These are phyloP conservation scores for Lactarius hengduanensis DNA, from an alignment of 768 basidiomycete species.

Conservation along the genomic window DNA sequence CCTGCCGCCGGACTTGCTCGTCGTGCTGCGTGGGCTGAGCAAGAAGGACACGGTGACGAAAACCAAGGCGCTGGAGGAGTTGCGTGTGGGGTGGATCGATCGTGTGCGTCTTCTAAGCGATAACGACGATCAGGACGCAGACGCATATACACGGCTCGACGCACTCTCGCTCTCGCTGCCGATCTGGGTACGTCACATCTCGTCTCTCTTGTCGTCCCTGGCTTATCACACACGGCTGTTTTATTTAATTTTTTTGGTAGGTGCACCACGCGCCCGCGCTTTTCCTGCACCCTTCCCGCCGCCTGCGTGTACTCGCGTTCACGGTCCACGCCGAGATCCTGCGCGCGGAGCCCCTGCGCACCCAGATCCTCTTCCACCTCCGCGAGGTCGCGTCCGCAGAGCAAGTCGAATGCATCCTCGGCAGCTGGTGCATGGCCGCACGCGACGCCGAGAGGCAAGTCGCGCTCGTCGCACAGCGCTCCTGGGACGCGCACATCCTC, in stretches of 20 bases:
- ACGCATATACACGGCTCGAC: conserved; percentile 41
- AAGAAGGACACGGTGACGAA: conserved; percentile 93
- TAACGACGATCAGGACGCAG: conserved; percentile 36
- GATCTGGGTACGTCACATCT: conserved; percentile 74
- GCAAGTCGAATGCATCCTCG: conserved; percentile 58
- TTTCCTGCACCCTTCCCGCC: conserved; percentile 75
- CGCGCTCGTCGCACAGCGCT: conserved; percentile 45
- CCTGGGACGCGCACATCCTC: conserved; percentile 49
- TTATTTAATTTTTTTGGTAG: conserved; percentile 39
- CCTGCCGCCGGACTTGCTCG: conserved; percentile 77
- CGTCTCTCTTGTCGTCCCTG: not conserved
- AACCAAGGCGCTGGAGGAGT: conserved; percentile 79
- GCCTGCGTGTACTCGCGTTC: conserved; percentile 62
- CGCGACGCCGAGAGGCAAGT: conserved; percentile 73
- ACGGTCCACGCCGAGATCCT: conserved; percentile 66
- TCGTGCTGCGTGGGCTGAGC: conserved; percentile 74
- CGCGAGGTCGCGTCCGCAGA: conserved; percentile 47
- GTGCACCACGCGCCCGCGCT: conserved; percentile 84
- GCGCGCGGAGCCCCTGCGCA: conserved; percentile 47
- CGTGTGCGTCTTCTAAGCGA: conserved; percentile 36
- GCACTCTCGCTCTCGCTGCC: conserved; percentile 65
- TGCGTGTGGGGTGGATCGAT: conserved; percentile 67
- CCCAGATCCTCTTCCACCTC: conserved; percentile 51
- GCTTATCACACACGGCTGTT: not conserved
- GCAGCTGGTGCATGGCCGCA: conserved; percentile 70